These are phyloP conservation scores for Coemansia sp. DNA, from an alignment of 192 early-diverging fungal species.

Conservation along the genomic window DNA sequence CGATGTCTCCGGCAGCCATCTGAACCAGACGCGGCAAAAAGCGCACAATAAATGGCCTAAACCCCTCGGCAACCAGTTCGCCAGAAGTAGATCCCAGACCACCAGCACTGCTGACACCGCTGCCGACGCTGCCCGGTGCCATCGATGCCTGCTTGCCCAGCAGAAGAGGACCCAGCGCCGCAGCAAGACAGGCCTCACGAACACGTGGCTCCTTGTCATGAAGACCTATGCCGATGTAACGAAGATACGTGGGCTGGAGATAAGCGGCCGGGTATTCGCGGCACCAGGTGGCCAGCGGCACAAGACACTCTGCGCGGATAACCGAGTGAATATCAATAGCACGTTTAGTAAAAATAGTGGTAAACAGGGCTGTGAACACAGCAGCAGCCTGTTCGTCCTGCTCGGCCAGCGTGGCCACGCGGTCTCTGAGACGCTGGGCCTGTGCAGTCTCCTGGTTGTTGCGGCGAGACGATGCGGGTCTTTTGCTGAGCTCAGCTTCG, in stretches of 20 bases:
- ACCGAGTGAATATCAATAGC: constrained; percentile 83
- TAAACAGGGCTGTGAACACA: constrained; percentile 73
- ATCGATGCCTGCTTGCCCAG: constrained; percentile 60
- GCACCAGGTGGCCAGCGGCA: constrained; percentile 81
- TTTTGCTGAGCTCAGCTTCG: constrained; percentile 56
- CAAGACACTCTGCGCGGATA: constrained; percentile 83
- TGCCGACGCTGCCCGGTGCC: constrained; percentile 65
- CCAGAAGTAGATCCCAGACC: constrained; percentile 63
- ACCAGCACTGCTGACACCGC: constrained; percentile 76
- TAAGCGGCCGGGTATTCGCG: constrained; percentile 67
- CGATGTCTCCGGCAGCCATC: constrained; percentile 47
- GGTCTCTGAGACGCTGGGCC: constrained; percentile 23
- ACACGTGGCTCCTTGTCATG: constrained; percentile 76
- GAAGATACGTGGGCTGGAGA: constrained; percentile 70
- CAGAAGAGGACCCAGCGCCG: constrained; percentile 59
- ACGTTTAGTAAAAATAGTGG: constrained; percentile 85
- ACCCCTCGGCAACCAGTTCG: constrained; percentile 53
- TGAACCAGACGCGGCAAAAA: constrained; percentile 46
- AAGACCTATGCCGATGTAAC: constrained; percentile 86
- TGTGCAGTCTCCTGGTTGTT: constrained; percentile 14
- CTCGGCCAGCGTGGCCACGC: constrained; percentile 46
- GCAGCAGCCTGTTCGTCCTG: constrained; percentile 62
- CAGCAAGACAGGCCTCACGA: constrained; percentile 69
- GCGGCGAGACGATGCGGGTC: neutral
- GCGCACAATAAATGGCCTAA: constrained; percentile 38